Evolutionary conservation across 495 filamentous ascomycete species (phyloP), one percentile per base, ranked within the genome.

Genomic region (Lepraria neglecta): DNA sequence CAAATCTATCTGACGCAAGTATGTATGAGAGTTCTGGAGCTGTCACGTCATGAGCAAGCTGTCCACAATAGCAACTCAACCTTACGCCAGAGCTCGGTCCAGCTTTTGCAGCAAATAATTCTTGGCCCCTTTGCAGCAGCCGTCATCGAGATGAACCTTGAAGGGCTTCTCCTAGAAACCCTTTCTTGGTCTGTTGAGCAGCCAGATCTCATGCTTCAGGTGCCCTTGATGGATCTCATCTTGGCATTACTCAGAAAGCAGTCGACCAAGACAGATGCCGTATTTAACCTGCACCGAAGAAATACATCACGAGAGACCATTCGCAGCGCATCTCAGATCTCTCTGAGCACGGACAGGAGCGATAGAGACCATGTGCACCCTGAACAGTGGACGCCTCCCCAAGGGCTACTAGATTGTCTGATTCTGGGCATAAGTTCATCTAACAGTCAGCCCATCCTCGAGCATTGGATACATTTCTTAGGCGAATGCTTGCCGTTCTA

Each of bases 401-500:
- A 84, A 3, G 80, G 85, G 42, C 76, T 98, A 35, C 73, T 97
- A 11, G 88, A 89, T 58, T 95, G 90, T 68, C 80, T 99, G 43
- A 81, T 89, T 35, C 83, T 82, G 46, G 94, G 90, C 5, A 87
- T 99, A 62, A 83, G 89, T 53, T 88, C 90, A 17, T 68, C 78
- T 14, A 86, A 80, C 56, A 91, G 87, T 59, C 84, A 89, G 21
- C 80, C 84, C 21, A 85, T 92, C 24, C 77, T 99, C 38, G 91
- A 97, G 61, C 89, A 87, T 64, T 99, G 94, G 94, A 83, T 96
- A 24, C 78, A 81, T 42, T 88, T 99, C 56, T 79, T 99, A n/a
- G 80, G 84, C 21, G 87, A 91, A 70, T 88, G 89, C 51, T 77
- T 97, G 28, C 91, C 92, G 10, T 73, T 96, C 3, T 92, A 92